phyloP scores from a whole-genome alignment of 352 stramenopile genomes.

The Globisporangium splendens region DNA sequence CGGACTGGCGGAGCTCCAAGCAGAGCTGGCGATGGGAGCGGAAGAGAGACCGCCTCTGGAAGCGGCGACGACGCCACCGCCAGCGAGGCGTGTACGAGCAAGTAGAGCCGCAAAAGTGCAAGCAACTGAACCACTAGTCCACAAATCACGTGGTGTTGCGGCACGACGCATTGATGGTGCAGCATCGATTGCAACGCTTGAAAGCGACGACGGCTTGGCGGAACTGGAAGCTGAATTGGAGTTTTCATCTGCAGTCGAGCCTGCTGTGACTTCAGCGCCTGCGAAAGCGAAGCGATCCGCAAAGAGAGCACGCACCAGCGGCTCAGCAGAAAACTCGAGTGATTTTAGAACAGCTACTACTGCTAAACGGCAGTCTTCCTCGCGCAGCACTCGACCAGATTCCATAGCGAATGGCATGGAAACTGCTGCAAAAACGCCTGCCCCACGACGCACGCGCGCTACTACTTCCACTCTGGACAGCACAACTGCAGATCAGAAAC shows the following conservation, averaged over 20 bases:
- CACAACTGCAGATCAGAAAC: not conserved
- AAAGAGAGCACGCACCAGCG: not conserved
- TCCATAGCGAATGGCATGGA: not conserved
- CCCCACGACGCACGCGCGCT: not conserved
- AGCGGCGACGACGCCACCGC: no score
- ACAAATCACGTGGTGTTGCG: not conserved
- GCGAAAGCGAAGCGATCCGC: not conserved
- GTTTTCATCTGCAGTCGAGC: not conserved
- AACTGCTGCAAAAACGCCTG: not conserved
- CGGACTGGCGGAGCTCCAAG: constrained; percentile 5
- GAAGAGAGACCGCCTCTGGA: no score
- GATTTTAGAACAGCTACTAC: not conserved
- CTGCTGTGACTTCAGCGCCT: not conserved
- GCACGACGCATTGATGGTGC: constrained; percentile 5
- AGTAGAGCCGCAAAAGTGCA: no score
- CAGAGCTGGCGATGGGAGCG: constrained; percentile 3
- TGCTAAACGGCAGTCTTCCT: not conserved
- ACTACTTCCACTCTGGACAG: no score
- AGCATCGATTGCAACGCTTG: constrained; percentile 16
- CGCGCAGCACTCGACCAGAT: not conserved
- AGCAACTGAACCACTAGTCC: no score
- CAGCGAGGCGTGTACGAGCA: no score
- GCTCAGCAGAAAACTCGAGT: not conserved
- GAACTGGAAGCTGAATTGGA: constrained; percentile 31
- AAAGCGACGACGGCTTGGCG: constrained; percentile 25